Evolutionary conservation across 805 yeast genomes (phyloP), one percentile per base, ranked within the genome.

Genomic region (Wickerhamiella sergipiensis): DNA sequence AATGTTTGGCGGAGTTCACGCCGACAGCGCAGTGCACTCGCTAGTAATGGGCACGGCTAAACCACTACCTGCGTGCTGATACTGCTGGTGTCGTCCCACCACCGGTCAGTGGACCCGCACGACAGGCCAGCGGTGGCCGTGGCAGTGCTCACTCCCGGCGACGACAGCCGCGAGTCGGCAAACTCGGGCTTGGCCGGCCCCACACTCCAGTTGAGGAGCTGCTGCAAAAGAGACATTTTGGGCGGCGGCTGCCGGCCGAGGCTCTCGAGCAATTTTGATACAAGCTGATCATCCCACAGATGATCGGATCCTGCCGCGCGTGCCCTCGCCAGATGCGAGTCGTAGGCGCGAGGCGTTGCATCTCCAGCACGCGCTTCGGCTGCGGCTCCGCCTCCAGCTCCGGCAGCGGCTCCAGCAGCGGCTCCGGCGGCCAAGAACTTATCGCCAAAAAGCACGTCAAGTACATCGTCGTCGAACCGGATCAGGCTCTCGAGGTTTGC

Each of bases 361-460:
- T 6, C 45, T 3, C n/a, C 15, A 4, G 12, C n/a, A 12, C 3
- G 12, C 3, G 29, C 22, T 18, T 21, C 43, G 19, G n/a, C 43
- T 6, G 39, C 18, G 39, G n/a, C n/a, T n/a, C n/a, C n/a, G n/a
- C n/a, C n/a, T n/a, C n/a, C n/a, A n/a, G n/a, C n/a, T n/a, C n/a
- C n/a, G n/a, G n/a, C n/a, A n/a, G n/a, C n/a, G n/a, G n/a, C n/a
- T n/a, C n/a, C n/a, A n/a, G n/a, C n/a, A n/a, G n/a, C n/a, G n/a
- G 8, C 43, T 6, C 33, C 4, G 33, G 15, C 33, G 15, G 4
- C 9, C 15, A 29, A 12, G 43, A 58, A 57, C 29, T 60, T 58
- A 36, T 55, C 58, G 22, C 67, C 65, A 46, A 65, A 61, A 9
- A 68, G 56, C 24, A 67, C 60, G 52, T 65, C 70, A 49, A 67